Evolutionary conservation across 192 early-diverging fungal genomes (phyloP).

Genomic region (Rhizoclosmatium sp.): DNA sequence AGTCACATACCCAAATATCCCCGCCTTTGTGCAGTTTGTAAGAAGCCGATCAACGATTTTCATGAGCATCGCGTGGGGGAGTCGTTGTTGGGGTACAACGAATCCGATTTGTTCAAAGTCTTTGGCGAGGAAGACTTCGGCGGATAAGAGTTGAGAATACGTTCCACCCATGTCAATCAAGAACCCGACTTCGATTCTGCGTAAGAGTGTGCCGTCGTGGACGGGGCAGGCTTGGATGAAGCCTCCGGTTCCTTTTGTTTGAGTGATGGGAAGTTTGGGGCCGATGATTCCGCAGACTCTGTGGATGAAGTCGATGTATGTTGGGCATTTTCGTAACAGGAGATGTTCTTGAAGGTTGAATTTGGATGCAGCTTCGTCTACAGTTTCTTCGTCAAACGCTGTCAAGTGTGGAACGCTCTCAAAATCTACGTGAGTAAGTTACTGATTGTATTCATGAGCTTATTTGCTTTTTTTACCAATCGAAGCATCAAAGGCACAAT

Average conservation of each 20-base stretch:
- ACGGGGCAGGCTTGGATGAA: conserved; percentile 39
- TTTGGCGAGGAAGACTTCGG: conserved; percentile 22
- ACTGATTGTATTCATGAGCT: not conserved
- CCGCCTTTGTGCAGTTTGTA: conserved; percentile 4
- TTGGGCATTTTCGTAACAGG: not conserved
- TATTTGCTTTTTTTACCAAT: conserved; percentile 16
- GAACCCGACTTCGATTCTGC: conserved; percentile 35
- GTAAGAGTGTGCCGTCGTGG: conserved; percentile 23
- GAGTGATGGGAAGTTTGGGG: not conserved
- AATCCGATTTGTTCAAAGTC: conserved; percentile 30
- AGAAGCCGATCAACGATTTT: conserved; percentile 21
- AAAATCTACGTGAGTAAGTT: not conserved
- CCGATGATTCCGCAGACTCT: conserved; percentile 20
- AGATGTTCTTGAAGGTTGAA: not conserved
- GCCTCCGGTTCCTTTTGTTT: conserved; percentile 34
- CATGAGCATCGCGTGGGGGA: conserved; percentile 3
- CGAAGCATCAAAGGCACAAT: conserved; percentile 17
- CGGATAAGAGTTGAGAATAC: not conserved
- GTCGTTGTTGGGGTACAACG: conserved; percentile 30
- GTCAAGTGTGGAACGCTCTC: not conserved
- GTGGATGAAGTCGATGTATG: conserved; percentile 13
- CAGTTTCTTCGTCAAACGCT: not conserved
- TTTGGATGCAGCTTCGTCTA: not conserved
- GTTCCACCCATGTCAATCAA: conserved; percentile 17
- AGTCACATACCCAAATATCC: conserved; percentile 30